Evolutionary conservation across 148 eudicot genomes (phyloP), one percentile per base, ranked within the genome.

Genomic region (Chenopodium suecicum): DNA sequence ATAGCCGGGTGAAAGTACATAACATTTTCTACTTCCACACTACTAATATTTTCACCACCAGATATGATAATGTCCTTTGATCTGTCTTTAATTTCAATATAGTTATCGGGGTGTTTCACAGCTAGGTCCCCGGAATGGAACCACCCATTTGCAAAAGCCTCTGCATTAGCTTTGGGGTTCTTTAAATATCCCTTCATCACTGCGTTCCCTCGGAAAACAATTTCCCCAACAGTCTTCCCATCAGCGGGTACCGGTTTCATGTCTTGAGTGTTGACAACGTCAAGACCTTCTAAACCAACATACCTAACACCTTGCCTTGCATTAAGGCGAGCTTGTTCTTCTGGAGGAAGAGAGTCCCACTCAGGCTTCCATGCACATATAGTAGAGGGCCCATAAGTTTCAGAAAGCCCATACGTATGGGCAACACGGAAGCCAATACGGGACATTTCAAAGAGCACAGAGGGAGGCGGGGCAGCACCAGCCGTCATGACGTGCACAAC

Each of bases 341-440:
- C 91, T 3, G 84, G 90, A 2, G 93, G 90, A 13, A 89, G 85
- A 20, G 86, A 78, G 81, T 95, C 97, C 98, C 98, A 95, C 80
- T 95, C 98, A 0, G 98, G 98, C 85, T 95, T 95, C 98, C 98
- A 95, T 19, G 93, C 97, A 17, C 94, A 91, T 80, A 93, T 87
- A 2, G 94, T 92, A 47, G 98, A 91, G 50, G 98, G 98, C 16
- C 98, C 98, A 6, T 86, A 95, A 25, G 98, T 95, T 82, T 93
- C 98, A 0, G 97, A 93, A 17, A 95, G 96, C 82, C 97, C 98
- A 2, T 95, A 95, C 10, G 98, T 93, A 89, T 95, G 98, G 65
- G 98, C 67, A 11, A 95, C 97, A 19, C 91, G 94, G 83, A 95
- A 95, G 67, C 98, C 98, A 63, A 76, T 89, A 34, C 85, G 70